Evolutionary conservation across 805 yeast genomes (phyloP), one percentile per base, ranked within the genome.

Genomic region (Sugiyamaella chiloensis): DNA sequence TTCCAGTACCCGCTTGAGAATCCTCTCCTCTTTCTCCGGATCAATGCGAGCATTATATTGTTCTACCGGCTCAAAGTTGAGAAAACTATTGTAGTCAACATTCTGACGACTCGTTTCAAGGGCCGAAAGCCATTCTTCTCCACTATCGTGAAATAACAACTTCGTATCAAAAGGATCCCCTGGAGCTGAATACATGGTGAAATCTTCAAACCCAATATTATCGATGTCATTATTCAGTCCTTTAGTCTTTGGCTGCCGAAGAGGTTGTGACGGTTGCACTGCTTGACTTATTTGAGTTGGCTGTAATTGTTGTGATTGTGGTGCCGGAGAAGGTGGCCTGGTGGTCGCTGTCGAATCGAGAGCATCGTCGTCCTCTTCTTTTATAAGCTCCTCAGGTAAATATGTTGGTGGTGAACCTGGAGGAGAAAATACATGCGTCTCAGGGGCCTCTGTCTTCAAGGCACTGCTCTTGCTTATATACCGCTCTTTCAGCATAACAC

Each of bases 401-500:
- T 50, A 50, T 7, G 48, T 23, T 3, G 51, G 53, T 19, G 53
- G 53, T 5, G 53, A 43, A 4, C 48, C 44, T 6, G 53, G 53
- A 9, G 51, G 44, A 5, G 51, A 46, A 24, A 50, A 46, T 14
- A 16, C 32, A 24, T 26, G 24, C 20, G 14, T 14, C 32, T 24
- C 17, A 31, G 6, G 27, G 30, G 17, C 27, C 29, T n/a, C 35
- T 21, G 16, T n/a, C 20, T 7, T 12, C 24, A 19, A 11, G 19
- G 4, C 23, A 36, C 7, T 21, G 40, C 32, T 26, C 27, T 45
- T 14, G 27, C 39, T 4, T 45, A 50, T 35, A 43, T 64, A 64
- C 19, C 66, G 55, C 19, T 62, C 65, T 42, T 64, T 61, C 29
- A 64, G 55, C 9, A 58, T 56, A 20, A 62, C 53, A 46, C 68